Evolutionary conservation across 768 basidiomycete species (phyloP).

Genomic region (Cystobasidium tubakii): DNA sequence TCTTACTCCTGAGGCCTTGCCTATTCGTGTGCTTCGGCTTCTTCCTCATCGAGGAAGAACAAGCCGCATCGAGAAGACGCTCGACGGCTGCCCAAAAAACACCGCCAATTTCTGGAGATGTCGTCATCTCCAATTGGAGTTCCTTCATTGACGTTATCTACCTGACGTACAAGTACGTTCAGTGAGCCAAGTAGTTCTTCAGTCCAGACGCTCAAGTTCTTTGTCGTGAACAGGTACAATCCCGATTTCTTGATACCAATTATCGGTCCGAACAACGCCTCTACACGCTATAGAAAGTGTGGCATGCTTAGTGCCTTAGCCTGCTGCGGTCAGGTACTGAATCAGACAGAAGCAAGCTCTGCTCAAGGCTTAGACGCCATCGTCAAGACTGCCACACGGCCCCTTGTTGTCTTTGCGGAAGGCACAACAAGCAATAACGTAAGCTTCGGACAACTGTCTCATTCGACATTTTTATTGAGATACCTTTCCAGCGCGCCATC

Average conservation of each 20-base stretch:
- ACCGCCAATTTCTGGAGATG: constrained; percentile 9
- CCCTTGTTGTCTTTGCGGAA: constrained; percentile 3
- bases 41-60: constrained; percentile 9
- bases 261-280: neutral
- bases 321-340: neutral
- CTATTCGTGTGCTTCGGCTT: constrained; percentile 15
- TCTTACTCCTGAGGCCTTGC: neutral
- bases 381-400: neutral
- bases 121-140: constrained; percentile 12
- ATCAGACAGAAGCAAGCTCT: neutral
- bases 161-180: neutral
- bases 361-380: constrained; percentile 15
- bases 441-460: neutral
- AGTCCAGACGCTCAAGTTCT: neutral
- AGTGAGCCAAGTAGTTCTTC: neutral
- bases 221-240: neutral
- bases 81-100: neutral
- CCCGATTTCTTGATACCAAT: neutral
- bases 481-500: neutral
- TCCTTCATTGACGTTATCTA: constrained; percentile 24
- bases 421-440: constrained; percentile 30
- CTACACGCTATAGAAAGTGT: neutral
- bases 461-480: too few relatives aligned
- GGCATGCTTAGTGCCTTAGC: neutral
- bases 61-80: neutral